phyloP scores from a whole-genome alignment of 108 stramenopile genomes.

The Poteriospumella lacustris region DNA sequence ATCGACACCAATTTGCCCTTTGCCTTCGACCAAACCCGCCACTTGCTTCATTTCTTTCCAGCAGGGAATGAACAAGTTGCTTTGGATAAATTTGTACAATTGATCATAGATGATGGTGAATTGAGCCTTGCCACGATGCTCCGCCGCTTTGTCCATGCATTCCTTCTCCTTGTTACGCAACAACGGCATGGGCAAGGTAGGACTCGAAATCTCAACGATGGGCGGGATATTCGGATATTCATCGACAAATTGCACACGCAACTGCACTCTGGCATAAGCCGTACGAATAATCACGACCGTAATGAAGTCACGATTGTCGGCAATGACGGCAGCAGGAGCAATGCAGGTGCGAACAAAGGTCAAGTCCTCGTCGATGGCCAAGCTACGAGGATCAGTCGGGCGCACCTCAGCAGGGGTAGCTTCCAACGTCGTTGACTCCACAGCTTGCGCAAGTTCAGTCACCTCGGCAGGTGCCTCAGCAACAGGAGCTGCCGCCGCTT shows the following conservation, averaged over 20 bases:
- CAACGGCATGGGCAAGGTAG: conserved; percentile 43
- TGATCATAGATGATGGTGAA: not conserved
- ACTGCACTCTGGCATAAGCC: conserved; percentile 40
- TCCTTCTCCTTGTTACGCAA: conserved; percentile 46
- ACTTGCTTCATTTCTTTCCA: conserved; percentile 49
- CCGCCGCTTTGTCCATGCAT: conserved; percentile 34
- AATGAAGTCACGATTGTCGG: not conserved
- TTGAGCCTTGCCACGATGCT: conserved; percentile 28
- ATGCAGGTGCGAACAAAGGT: not conserved
- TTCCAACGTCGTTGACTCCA: too few relatives aligned
- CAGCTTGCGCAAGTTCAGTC: too few relatives aligned
- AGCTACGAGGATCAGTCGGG: too few relatives aligned
- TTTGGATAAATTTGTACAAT: conserved; percentile 14
- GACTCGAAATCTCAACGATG: conserved; percentile 43
- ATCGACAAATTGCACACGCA: conserved; percentile 35
- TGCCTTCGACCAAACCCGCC: conserved; percentile 32
- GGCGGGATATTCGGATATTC: conserved; percentile 39
- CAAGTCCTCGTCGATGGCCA: too few relatives aligned
- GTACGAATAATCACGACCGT: conserved; percentile 37
- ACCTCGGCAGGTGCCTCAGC: too few relatives aligned
- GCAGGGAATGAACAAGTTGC: conserved; percentile 47
- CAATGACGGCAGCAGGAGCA: conserved; percentile 8
- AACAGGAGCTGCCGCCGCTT: too few relatives aligned
- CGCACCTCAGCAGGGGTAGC: too few relatives aligned
- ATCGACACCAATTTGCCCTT: conserved; percentile 39